A percentile compares a stretch with the other conserved stretches of the same genome.
These are phyloP conservation scores for Stachybotrys elegans DNA, from an alignment of 2,329 filamentous ascomycete genomes.

Conservation along the genomic window DNA sequence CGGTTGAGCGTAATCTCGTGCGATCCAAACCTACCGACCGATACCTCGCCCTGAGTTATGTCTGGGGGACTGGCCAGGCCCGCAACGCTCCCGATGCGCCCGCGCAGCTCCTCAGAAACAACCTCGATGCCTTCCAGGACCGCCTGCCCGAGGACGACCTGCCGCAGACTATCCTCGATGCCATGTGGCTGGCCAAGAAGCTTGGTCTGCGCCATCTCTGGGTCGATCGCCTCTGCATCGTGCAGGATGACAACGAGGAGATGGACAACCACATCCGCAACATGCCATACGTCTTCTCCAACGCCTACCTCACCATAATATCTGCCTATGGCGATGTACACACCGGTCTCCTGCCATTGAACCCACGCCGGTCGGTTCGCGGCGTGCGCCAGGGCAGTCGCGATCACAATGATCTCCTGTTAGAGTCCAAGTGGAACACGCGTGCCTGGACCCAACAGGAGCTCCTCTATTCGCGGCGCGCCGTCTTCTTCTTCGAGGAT, in stretches of 20 bases:
- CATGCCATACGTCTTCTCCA: conserved; percentile 41
- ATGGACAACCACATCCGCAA: conserved; percentile 33
- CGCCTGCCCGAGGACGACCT: conserved; percentile 31
- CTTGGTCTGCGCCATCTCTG: conserved; percentile 38
- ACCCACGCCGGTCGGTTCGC: conserved; percentile 25
- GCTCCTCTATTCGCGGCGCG: conserved; percentile 34
- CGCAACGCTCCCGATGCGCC: conserved; percentile 18
- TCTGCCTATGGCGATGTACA: conserved; percentile 35
- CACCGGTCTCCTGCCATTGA: conserved; percentile 30
- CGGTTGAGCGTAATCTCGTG: conserved; percentile 32
- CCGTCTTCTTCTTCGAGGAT: conserved; percentile 39
- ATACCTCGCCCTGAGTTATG: conserved; percentile 42
- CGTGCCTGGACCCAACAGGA: conserved; percentile 41
- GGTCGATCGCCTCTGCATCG: conserved; percentile 41
- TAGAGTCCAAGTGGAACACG: conserved; percentile 31
- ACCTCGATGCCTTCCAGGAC: conserved; percentile 29
- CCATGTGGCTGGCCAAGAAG: conserved; percentile 38
- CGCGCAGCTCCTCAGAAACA: conserved; percentile 28
- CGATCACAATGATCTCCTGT: conserved; percentile 33
- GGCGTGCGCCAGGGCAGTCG: conserved; percentile 16
- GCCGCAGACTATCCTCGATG: conserved; percentile 36
- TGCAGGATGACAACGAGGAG: conserved; percentile 36
- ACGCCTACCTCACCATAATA: conserved; percentile 39
- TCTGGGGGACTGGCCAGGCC: conserved; percentile 29
- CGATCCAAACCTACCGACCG: conserved; percentile 31